phyloP scores from a whole-genome alignment of 352 stramenopile species.

The Globisporangium mamillatum region DNA sequence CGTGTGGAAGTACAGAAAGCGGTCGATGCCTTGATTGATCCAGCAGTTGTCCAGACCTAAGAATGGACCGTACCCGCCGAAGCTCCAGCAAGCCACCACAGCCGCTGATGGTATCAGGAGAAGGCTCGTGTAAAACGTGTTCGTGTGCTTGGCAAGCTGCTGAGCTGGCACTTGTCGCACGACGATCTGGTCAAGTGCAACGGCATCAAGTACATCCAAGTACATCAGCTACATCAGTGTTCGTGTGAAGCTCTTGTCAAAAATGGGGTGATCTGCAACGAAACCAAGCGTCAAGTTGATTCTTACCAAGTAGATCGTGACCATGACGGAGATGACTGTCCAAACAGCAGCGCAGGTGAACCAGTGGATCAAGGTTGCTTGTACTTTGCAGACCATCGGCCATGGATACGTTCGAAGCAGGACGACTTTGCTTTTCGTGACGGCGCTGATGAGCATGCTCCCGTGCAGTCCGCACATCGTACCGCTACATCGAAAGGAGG shows the following conservation, averaged over 20 bases:
- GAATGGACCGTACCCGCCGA: conserved; percentile 28
- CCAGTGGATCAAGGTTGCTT: conserved; percentile 32
- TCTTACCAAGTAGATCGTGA: conserved; percentile 20
- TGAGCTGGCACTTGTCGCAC: conserved; percentile 26
- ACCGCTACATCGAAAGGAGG: conserved; percentile 9
- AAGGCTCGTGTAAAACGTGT: conserved; percentile 23
- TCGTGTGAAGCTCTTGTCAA: not conserved
- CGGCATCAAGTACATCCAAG: not conserved
- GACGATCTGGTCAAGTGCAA: conserved; percentile 18
- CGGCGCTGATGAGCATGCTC: conserved; percentile 30
- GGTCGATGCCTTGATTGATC: conserved; percentile 27
- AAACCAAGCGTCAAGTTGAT: not conserved
- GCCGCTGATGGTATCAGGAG: conserved; percentile 20
- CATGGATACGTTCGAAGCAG: conserved; percentile 21
- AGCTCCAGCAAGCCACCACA: conserved; percentile 25
- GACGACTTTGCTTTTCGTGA: conserved; percentile 27
- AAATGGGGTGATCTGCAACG: not conserved
- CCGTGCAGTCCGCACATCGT: conserved; percentile 27
- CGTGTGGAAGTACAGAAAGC: conserved; percentile 33
- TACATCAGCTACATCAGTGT: not conserved
- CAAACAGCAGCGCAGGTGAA: conserved; percentile 32
- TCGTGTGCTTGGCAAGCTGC: conserved; percentile 19
- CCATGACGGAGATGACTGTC: conserved; percentile 24
- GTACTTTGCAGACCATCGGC: conserved; percentile 23
- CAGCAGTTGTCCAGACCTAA: conserved; percentile 34